phyloP scores from a whole-genome alignment of 1,284 basidiomycete species.

The Rhizoctonia solani region DNA sequence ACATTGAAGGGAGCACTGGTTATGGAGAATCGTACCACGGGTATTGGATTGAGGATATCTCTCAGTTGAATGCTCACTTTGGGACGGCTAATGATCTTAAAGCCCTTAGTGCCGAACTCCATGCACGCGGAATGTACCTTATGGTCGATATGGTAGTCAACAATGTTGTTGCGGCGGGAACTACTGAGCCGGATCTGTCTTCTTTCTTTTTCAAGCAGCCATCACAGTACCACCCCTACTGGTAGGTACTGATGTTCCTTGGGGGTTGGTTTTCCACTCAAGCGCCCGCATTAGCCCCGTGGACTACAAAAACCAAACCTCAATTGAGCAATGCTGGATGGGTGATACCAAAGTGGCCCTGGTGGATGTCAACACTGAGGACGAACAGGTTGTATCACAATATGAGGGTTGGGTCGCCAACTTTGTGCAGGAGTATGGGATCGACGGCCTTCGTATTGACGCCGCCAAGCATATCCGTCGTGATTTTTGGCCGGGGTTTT shows the following conservation, averaged over 20 bases:
- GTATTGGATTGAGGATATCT: slow-evolving; percentile 69
- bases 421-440: slow-evolving; percentile 63
- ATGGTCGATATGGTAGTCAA: slow-evolving; percentile 83
- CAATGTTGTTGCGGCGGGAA: slow-evolving; percentile 63
- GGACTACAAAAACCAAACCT: slow-evolving; percentile 64
- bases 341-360: slow-evolving; percentile 69
- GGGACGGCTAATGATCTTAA: slow-evolving; percentile 71
- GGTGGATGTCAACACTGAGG: slow-evolving; percentile 73
- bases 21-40: slow-evolving; percentile 73
- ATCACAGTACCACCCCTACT: slow-evolving; percentile 45
- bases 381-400: slow-evolving; percentile 57
- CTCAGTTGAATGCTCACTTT: slow-evolving; percentile 67
- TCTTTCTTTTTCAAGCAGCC: slow-evolving; percentile 62
- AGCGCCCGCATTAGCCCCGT: slow-evolving; percentile 72
- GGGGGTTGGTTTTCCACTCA: slow-evolving; percentile 45
- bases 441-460: slow-evolving; percentile 78
- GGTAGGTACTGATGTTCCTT: slow-evolving; percentile 28
- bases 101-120: slow-evolving; percentile 63
- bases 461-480: slow-evolving; percentile 64
- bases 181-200: slow-evolving; percentile 60
- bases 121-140: slow-evolving; percentile 71
- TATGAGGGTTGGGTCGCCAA: slow-evolving; percentile 66
- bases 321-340: slow-evolving; percentile 74
- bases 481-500: slow-evolving; percentile 72
- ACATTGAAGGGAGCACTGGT: slow-evolving; percentile 67